A percentile compares a stretch with the other conserved stretches of the same genome.
These are phyloP conservation scores for Phaffia tasmanica DNA, from an alignment of 768 basidiomycete species.

Conservation along the genomic window DNA sequence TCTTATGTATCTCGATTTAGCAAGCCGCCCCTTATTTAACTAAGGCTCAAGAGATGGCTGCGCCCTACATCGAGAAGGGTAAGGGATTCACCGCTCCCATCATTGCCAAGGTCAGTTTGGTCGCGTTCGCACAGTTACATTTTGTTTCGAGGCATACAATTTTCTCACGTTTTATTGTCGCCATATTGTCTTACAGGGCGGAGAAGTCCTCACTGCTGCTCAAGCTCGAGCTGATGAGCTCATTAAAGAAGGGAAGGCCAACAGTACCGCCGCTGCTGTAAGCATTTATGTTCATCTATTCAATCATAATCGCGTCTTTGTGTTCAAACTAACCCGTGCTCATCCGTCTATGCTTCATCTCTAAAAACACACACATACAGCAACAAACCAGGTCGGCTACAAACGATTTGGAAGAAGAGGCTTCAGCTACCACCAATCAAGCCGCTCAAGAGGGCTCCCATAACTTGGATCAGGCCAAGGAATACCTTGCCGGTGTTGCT, in stretches of 20 bases:
- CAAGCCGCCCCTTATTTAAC: background rate
- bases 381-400: conserved; percentile 3
- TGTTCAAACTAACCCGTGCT: background rate
- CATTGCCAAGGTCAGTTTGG: conserved; percentile 7
- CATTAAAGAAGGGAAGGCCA: background rate
- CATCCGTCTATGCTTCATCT: background rate
- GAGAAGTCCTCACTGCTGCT: conserved; percentile 1
- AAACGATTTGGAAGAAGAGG: background rate
- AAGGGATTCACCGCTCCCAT: background rate
- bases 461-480: conserved; percentile 13
- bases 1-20: too few species aligned
- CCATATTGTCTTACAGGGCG: background rate
- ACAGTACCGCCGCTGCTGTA: too few species aligned
- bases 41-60: background rate
- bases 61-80: background rate
- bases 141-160: too few species aligned
- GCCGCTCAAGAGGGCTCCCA: conserved; percentile 6
- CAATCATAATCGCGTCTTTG: background rate
- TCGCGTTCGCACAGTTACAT: background rate
- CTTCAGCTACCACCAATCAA: conserved; percentile 1
- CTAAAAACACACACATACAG: background rate
- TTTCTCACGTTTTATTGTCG: background rate
- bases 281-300: background rate
- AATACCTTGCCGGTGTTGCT: conserved; percentile 18
- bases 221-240: background rate